Base-by-base conservation (phyloP, 495 filamentous ascomycete species). In the Glarea lozoyensis region DNA sequence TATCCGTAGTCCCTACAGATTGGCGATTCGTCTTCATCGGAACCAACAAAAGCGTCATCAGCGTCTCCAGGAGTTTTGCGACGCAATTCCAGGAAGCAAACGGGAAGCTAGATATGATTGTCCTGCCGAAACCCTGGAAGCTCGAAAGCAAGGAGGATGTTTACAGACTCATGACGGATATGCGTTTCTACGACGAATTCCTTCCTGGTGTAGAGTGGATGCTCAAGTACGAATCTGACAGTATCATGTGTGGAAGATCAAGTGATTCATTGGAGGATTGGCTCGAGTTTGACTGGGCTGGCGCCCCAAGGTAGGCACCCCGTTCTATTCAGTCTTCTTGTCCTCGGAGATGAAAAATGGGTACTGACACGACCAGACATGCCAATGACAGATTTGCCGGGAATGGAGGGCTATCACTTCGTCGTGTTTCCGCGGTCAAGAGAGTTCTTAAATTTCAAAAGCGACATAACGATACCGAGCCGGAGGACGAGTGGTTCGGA, bases 1-100 rank as follows among this genome's bases (percentile, higher is more conserved):
- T 69, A 10, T 55, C 62, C 0, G 66, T 72, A 16, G 66, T 72
- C 0, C 70, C 69, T 9, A 60, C 66, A 7, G 68, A 72, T 49
- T 73, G 70, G 69, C 60, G 65, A 18, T 72, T 73, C 48, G 33
- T 68, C 30, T 72, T 72, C 46, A 58, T 71, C 42, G 70, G 69
- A 19, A 62, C 65, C 3, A 52, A 60, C 15, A 42, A 61, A 35
- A 68, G 64, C 34, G 58, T 67, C 0, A 38, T 51, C 12, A 61
- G 57, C 46, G 55, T 72, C 7, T 60, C 54, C 11, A 49, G 55
- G 31, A 61, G 64, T 24, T 60, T 60, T 11, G 57, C 66, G 10
- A 59, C 66, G 9, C 60, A 65, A 40, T 61, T 59, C 27, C 69
- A 70, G 22, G 62, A 63, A 27, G 54, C 55, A 0, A 58, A 57